Conservation (phyloP, 2,329 filamentous ascomycete genomes). For the Colletotrichum sp. region DNA sequence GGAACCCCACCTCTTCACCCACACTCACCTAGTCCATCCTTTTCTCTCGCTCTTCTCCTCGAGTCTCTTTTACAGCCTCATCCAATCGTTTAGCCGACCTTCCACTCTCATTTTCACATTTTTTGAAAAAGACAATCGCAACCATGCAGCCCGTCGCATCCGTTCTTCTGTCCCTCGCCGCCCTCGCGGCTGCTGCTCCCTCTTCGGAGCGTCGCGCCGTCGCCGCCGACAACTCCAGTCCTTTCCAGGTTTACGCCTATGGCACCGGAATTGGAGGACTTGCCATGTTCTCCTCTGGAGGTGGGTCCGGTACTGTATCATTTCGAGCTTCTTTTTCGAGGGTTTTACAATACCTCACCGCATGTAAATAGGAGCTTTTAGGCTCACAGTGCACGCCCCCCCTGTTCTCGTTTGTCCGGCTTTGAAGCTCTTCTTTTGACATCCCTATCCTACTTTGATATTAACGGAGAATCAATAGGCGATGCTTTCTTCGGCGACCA, state of each 20-base stretch:
- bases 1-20: neutral
- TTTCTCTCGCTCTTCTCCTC: neutral
- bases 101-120: neutral
- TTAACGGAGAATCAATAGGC: neutral
- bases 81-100: neutral
- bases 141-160: neutral
- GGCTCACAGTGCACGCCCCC: neutral
- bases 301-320: conserved; percentile 18
- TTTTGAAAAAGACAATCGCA: neutral
- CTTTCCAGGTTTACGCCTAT: conserved; percentile 32
- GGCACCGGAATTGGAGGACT: conserved; percentile 28
- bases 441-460: neutral
- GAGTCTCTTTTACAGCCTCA: neutral
- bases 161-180: conserved; percentile 2
- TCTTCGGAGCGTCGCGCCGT: conserved; percentile 9
- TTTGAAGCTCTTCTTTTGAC: neutral
- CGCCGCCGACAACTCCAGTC: conserved; percentile 5
- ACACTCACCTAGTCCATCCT: neutral
- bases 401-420: neutral
- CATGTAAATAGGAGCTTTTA: neutral
- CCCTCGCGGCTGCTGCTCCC: neutral
- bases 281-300: conserved; percentile 26
- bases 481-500: conserved; percentile 9
- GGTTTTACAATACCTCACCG: neutral
- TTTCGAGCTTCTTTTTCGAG: neutral